Evolutionary conservation across 2,329 filamentous ascomycete genomes (phyloP).

Genomic region (Fusarium sambucinum): DNA sequence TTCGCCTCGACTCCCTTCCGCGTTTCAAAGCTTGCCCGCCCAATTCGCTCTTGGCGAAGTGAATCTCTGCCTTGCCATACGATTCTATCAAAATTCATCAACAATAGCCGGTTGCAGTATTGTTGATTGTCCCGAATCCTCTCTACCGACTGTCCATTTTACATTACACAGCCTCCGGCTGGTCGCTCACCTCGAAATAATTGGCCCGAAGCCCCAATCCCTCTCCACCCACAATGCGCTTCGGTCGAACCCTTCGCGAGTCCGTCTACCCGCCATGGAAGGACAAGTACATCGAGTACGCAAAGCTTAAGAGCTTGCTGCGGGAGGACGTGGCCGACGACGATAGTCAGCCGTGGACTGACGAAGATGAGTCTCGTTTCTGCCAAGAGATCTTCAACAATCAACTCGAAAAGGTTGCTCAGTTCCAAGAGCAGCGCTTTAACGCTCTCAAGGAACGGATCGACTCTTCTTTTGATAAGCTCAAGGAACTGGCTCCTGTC

Average conservation of each 20-base stretch:
- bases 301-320: constrained; percentile 89
- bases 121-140: not conserved
- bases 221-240: constrained; percentile 74
- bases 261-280: constrained; percentile 90
- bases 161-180: not conserved
- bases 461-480: constrained; percentile 72
- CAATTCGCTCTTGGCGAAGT: constrained; percentile 12
- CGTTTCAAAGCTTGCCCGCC: constrained; percentile 11
- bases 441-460: constrained; percentile 66
- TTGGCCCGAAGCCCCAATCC: constrained; percentile 14
- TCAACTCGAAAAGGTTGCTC: constrained; percentile 93
- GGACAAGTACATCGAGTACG: constrained; percentile 94
- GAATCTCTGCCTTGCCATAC: constrained; percentile 41
- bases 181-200: constrained; percentile 20
- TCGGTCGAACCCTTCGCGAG: constrained; percentile 86
- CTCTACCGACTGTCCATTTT: constrained; percentile 2
- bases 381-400: constrained; percentile 95
- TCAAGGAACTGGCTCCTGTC: constrained; percentile 79
- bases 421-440: constrained; percentile 87
- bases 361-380: constrained; percentile 92
- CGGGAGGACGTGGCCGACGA: constrained; percentile 79
- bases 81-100: constrained; percentile 19
- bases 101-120: not conserved
- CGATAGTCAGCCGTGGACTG: constrained; percentile 79
- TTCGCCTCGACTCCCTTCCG: constrained; percentile 5